Conservation (phyloP, 2,329 filamentous ascomycete species). For the Chaetomiaceae sp. region DNA sequence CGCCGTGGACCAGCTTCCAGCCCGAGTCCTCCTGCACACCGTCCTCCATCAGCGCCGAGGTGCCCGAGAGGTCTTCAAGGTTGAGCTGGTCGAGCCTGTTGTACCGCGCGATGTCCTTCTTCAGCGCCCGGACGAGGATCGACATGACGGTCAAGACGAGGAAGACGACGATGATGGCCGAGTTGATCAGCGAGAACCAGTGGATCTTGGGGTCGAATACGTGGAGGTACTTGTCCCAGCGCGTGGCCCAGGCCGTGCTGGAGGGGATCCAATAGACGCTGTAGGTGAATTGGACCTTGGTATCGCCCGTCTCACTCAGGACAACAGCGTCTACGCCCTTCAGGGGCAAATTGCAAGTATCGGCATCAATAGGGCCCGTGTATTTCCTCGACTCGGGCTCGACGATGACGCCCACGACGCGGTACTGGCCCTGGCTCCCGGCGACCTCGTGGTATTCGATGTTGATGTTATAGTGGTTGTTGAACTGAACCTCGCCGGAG, state of each 20-base stretch:
- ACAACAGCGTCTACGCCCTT: slow-evolving; percentile 57
- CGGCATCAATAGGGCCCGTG: slow-evolving; percentile 55
- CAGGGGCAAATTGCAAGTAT: slow-evolving; percentile 41
- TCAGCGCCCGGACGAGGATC: slow-evolving; percentile 81
- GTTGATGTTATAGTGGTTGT: slow-evolving; percentile 94
- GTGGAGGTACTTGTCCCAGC: slow-evolving; percentile 98
- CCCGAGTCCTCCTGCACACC: slow-evolving; percentile 96
- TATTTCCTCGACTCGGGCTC: slow-evolving; percentile 69
- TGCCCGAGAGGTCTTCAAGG: slow-evolving; percentile 81
- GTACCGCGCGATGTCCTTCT: slow-evolving; percentile 94
- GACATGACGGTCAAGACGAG: slow-evolving; percentile 86
- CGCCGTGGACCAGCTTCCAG: slow-evolving; percentile 97
- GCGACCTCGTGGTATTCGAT: slow-evolving; percentile 86
- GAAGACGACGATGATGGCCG: slow-evolving; percentile 89
- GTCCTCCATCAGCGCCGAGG: slow-evolving; percentile 68
- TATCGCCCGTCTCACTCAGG: slow-evolving; percentile 54
- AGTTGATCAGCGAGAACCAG: slow-evolving; percentile 98
- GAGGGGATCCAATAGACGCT: slow-evolving; percentile 86
- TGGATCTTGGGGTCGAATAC: slow-evolving; percentile 98
- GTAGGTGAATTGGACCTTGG: slow-evolving; percentile 80
- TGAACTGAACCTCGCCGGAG: slow-evolving; percentile 59
- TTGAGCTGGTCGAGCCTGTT: slow-evolving; percentile 90
- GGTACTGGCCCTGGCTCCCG: slow-evolving; percentile 61
- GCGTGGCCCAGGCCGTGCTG: slow-evolving; percentile 83
- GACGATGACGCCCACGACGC: slow-evolving; percentile 89